A percentile compares a stretch with the other conserved stretches of the same genome.
Conservation (phyloP, 345 rosid genomes). For the Aquilaria sinensis region DNA sequence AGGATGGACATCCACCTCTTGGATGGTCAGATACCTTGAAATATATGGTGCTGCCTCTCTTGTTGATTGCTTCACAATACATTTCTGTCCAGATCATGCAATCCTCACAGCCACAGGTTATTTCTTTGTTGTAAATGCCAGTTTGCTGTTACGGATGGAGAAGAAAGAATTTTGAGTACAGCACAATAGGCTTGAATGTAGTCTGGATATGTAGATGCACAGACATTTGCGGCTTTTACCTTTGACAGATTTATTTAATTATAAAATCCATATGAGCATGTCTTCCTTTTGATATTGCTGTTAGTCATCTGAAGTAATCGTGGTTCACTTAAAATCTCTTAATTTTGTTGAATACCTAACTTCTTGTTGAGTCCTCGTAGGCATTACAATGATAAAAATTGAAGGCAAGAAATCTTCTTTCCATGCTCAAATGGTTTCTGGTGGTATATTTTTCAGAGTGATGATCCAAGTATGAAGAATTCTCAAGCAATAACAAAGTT, state of each 20-base stretch:
- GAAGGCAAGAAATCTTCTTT: too few species aligned
- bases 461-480: constrained; percentile 86
- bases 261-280: too few species aligned
- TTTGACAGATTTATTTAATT: too few species aligned
- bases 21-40: constrained; percentile 92
- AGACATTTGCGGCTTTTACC: neutral
- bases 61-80: constrained; percentile 70
- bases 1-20: constrained; percentile 98
- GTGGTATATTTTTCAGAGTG: constrained; percentile 34
- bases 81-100: constrained; percentile 88
- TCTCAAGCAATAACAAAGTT: constrained; percentile 80
- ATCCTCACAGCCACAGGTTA: constrained; percentile 44
- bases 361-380: neutral
- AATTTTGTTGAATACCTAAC: neutral
- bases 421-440: too few species aligned
- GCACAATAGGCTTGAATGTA: too few species aligned
- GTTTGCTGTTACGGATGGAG: neutral
- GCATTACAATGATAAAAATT: neutral
- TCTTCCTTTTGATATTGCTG: too few species aligned
- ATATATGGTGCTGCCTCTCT: constrained; percentile 83
- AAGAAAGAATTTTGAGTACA: too few species aligned
- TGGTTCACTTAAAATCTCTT: too few species aligned
- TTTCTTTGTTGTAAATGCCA: neutral
- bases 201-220: neutral
- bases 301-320: too few species aligned